Percentiles rank a stretch among this genome's conserved stretches.
Conservation (phyloP, 1,139 yeast genomes). For the Candida pseudocylindracea region DNA sequence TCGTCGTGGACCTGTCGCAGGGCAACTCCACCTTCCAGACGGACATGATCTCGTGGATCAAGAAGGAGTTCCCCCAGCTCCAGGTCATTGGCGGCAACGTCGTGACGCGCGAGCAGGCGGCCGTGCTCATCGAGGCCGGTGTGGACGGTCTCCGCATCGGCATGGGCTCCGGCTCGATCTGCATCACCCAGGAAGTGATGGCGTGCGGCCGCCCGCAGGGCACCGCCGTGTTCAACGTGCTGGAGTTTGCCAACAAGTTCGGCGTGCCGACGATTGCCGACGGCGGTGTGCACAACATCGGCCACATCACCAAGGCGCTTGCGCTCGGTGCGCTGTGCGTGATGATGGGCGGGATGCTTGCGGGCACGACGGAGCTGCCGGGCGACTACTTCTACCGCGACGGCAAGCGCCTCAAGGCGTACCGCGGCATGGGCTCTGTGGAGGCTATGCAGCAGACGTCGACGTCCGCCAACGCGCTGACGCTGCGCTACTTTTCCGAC, state of each 20-base stretch:
- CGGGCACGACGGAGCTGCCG: conserved; percentile 97
- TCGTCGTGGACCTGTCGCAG: conserved; percentile 87
- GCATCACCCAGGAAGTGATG: conserved; percentile 99
- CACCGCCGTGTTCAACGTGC: conserved; percentile 77
- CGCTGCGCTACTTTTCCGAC: conserved; percentile 95
- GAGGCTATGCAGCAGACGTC: conserved; percentile 96
- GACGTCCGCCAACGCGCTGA: conserved; percentile 82
- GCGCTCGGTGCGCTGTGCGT: conserved; percentile 95
- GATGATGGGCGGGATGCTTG: conserved; percentile 99
- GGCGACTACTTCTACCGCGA: conserved; percentile 96
- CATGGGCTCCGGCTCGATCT: conserved; percentile 98
- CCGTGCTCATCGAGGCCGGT: conserved; percentile 84
- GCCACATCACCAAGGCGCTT: conserved; percentile 92
- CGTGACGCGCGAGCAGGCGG: conserved; percentile 98
- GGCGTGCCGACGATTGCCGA: conserved; percentile 98
- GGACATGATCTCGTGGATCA: conserved; percentile 84
- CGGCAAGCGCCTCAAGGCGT: conserved; percentile 90
- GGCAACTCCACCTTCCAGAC: conserved; percentile 94
- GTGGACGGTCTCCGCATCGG: conserved; percentile 98
- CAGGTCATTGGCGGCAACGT: conserved; percentile 96
- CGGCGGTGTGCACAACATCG: conserved; percentile 98
- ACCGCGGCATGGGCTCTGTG: conserved; percentile 99
- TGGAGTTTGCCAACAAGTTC: conserved; percentile 71
- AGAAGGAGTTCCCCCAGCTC: conserved; percentile 53
- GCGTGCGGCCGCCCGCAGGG: conserved; percentile 99